Base-by-base conservation (phyloP, 768 basidiomycete genomes). In the Strobilomyces echinocephalus region DNA sequence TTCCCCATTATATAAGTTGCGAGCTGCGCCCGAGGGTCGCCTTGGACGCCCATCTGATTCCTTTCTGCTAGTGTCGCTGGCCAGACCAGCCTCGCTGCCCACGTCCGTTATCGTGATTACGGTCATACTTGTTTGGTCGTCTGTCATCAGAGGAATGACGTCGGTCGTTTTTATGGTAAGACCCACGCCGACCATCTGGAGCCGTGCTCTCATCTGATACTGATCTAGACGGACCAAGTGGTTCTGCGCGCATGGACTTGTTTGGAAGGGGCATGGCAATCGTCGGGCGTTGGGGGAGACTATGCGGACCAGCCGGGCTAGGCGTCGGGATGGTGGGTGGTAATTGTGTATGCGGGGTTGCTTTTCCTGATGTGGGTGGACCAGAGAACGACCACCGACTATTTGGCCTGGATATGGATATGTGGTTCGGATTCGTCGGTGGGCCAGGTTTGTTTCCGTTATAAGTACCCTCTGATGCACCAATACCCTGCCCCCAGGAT, bases 281-380 rank as follows among this genome's bases (percentile, higher is more conserved):
- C 11, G 12, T 8, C 14, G 64, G 64, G 24, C 64, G 65, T 49
- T 38, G 63, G 1, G 64, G 64, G 35, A 67, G 63, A 12, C 26
- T 2, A 33, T 57, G 57, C 18, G 4, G 14, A 24, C 50, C 46
- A 36, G 26, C 1, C 0, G 36, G 39, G 8, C 33, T 20, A 41
- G 61, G 46, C 20, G 15, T 21, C 10, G 46, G 30, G 18, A 24
- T 24, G 40, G 36, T 8, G 43, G 28, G 47, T 30, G 20, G 39
- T 33, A 16, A 60, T 14, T 43, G 43, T 36, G 15, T 56, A 14
- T 45, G 56, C 41, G 53, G 18, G 3, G 44, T 8, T n/a, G 24
- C 14, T 31, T 55, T 55, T 21, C 49, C 52, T 49, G 56, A 20
- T 38, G 30, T 49, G 21, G 46, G 28, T 16, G 28, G n/a, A 45